Conservation (phyloP, 371 early-diverging fungal genomes). For the Syncephalastrum monosporum region DNA sequence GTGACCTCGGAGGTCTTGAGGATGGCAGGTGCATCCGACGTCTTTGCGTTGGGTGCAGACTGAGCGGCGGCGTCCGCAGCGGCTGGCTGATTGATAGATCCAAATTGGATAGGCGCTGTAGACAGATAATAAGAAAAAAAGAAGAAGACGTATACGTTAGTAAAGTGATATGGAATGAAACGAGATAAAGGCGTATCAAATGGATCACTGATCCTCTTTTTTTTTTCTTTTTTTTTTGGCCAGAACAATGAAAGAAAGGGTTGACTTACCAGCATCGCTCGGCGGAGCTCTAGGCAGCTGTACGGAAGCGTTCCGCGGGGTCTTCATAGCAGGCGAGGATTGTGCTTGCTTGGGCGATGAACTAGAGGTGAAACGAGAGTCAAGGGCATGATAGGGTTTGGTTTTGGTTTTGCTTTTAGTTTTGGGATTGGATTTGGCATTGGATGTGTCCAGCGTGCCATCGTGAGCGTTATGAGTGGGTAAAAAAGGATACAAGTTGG, state of each 20-base stretch:
- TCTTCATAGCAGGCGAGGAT: conserved; percentile 14
- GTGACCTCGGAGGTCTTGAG: conserved; percentile 31
- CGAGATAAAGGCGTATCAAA: neutral
- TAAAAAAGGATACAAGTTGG: conserved; percentile 8
- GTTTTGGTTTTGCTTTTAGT: too few species aligned
- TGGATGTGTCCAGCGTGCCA: too few species aligned
- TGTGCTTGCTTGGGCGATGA: conserved; percentile 9
- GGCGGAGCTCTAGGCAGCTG: conserved; percentile 47
- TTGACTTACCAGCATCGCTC: conserved; percentile 34
- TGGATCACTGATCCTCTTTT: too few species aligned
- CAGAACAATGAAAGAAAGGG: neutral
- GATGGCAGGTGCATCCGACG: conserved; percentile 18
- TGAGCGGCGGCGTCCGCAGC: conserved; percentile 21
- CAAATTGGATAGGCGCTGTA: conserved; percentile 53
- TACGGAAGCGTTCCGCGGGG: conserved; percentile 31
- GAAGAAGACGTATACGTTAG: too few species aligned
- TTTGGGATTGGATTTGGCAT: too few species aligned
- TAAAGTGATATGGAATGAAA: neutral
- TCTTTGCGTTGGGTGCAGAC: conserved; percentile 14
- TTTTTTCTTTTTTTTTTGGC: too few species aligned
- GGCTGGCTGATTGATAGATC: conserved; percentile 49
- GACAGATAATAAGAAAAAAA: too few species aligned
- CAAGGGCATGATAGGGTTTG: conserved; percentile 9
- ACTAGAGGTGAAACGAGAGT: conserved; percentile 8
- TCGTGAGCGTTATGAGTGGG: conserved; percentile 2